phyloP scores from a whole-genome alignment of 345 rosid species.

The Mallotus nudiflorus region DNA sequence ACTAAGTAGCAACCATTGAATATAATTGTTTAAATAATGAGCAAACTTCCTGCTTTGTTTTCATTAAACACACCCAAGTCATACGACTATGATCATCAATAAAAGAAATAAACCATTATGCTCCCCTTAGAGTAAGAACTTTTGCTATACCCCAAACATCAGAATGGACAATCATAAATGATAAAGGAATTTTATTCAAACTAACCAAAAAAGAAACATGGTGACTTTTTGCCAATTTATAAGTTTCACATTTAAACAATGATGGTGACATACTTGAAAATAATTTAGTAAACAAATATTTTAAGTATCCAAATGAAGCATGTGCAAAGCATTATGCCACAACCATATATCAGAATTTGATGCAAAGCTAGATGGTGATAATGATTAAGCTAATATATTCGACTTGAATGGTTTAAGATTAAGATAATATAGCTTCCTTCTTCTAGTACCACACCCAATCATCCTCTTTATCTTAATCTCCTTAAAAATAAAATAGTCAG shows the following conservation, averaged over 20 bases:
- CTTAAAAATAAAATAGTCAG: constrained; percentile 8
- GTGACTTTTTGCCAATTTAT: constrained; percentile 4
- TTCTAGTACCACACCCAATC: too few relatives aligned
- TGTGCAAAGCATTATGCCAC: neutral
- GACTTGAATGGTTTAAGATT: too few relatives aligned
- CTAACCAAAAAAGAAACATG: neutral
- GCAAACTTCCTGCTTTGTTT: too few relatives aligned
- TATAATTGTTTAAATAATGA: too few relatives aligned
- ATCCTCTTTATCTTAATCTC: neutral
- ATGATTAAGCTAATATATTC: neutral
- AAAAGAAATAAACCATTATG: too few relatives aligned
- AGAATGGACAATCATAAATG: neutral
- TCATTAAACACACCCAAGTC: too few relatives aligned
- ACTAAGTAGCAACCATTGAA: too few relatives aligned
- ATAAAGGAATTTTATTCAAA: neutral
- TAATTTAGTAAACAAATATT: neutral
- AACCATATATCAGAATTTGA: constrained; percentile 1
- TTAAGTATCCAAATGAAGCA: constrained; percentile 12
- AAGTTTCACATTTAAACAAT: neutral
- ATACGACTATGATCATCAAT: too few relatives aligned
- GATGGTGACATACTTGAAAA: neutral
- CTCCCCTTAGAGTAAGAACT: neutral
- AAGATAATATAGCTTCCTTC: too few relatives aligned
- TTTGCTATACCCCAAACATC: neutral
- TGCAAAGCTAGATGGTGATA: neutral